phyloP scores from a whole-genome alignment of 208 protist species.

The Leishmania major region DNA sequence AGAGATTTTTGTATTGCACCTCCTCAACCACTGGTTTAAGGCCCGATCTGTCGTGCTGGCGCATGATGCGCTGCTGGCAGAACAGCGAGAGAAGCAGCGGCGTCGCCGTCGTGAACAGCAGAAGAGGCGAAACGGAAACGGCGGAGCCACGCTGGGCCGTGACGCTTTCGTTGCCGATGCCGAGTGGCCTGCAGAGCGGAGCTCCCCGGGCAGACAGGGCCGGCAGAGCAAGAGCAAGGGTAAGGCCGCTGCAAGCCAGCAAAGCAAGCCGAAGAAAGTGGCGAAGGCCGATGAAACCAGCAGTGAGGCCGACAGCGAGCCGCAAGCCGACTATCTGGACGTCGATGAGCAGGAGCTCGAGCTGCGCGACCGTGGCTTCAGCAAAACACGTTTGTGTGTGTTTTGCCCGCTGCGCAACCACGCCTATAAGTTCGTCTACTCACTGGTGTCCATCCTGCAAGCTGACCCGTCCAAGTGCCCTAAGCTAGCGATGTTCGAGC shows the following conservation, averaged over 20 bases:
- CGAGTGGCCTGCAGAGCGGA: background rate
- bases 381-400: slow-evolving; percentile 92
- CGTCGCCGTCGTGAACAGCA: slow-evolving; percentile 9
- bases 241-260: background rate
- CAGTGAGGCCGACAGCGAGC: slow-evolving; percentile 5
- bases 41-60: slow-evolving; percentile 69
- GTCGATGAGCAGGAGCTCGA: slow-evolving; percentile 62
- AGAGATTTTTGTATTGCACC: slow-evolving; percentile 72
- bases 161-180: background rate
- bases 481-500: slow-evolving; percentile 80
- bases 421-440: slow-evolving; percentile 88
- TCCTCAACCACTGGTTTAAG: slow-evolving; percentile 91
- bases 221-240: background rate
- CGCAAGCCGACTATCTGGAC: slow-evolving; percentile 23
- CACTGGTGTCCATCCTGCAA: slow-evolving; percentile 74
- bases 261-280: background rate
- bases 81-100: slow-evolving; percentile 16
- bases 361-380: slow-evolving; percentile 95
- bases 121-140: slow-evolving; percentile 4
- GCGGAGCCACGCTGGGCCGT: background rate
- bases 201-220: background rate
- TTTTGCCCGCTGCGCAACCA: slow-evolving; percentile 94
- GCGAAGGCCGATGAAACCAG: background rate
- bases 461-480: slow-evolving; percentile 64
- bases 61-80: slow-evolving; percentile 67